Evolutionary conservation across 305 asterid genomes (phyloP), one percentile per base, ranked within the genome.

Genomic region (Fraxinus floribunda): DNA sequence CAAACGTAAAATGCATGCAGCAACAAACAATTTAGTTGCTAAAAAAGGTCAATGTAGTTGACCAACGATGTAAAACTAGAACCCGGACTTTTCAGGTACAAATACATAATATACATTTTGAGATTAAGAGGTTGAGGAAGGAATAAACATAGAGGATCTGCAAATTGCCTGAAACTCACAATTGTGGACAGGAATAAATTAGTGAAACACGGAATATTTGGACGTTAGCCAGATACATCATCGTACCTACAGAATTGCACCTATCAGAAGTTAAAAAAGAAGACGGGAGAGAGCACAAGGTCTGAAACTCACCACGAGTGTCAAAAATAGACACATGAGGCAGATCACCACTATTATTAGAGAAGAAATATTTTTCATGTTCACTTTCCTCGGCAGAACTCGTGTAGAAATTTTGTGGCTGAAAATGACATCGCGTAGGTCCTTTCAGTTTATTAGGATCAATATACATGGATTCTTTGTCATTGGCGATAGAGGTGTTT

Each of bases 281-380:
- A 74, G 36, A 73, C 60, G 13, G 49, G 73, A 80, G 24, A 79
- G 76, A 81, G 57, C 0, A 41, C 44, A 80, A 79, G 26, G 52
- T 52, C 77, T 49, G 71, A 77, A 36, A 85, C 92, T 75, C 78
- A 93, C 99, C 97, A 84, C 57, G 92, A 78, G 89, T 79, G 86
- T 83, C 88, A 85, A 89, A 94, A 79, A 93, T 93, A 80, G 98
- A 95, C 83, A 64, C 87, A 38, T 83, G 85, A 24, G 93, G 93
- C 80, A 79, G 84, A 80, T 84, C 90, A 46, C 83, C 91, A 72
- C 84, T 81, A 77, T 79, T 49, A 79, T 46, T 60, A 57, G 88
- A 77, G 78, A 60, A 64, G 44, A 87, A 86, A 78, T 81, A 66
- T 64, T 77, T 83, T 72, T 84, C 87, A 81, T 35, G 78, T 73